Conservation (phyloP, 2,329 filamentous ascomycete genomes). For the Torrubiellomyces zombiae region DNA sequence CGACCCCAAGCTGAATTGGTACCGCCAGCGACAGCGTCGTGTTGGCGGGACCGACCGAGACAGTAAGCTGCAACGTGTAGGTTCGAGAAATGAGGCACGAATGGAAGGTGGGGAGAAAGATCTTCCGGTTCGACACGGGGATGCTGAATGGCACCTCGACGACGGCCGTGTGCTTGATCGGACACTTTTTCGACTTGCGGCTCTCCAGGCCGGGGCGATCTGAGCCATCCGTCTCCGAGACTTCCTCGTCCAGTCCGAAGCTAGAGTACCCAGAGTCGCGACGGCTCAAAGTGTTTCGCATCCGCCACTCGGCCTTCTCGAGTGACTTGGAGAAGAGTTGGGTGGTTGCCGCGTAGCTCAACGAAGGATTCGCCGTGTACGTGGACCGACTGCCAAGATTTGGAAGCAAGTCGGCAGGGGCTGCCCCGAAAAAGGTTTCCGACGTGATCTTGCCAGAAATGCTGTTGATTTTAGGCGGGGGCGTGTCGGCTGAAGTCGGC, state of each 20-base stretch:
- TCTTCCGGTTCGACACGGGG: slow-evolving; percentile 28
- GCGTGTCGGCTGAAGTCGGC: slow-evolving; percentile 22
- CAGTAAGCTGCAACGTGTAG: slow-evolving; percentile 32
- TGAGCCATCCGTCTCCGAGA: slow-evolving; percentile 17
- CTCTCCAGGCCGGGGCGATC: slow-evolving; percentile 6
- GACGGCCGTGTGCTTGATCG: slow-evolving; percentile 22
- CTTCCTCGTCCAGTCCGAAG: slow-evolving; percentile 18
- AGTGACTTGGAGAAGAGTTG: slow-evolving; percentile 20
- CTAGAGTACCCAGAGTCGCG: slow-evolving; percentile 38
- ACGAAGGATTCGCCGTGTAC: slow-evolving; percentile 22
- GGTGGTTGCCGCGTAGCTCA: slow-evolving; percentile 29
- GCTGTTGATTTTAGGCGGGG: slow-evolving; percentile 30
- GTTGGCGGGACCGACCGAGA: slow-evolving; percentile 25
- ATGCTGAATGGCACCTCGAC: slow-evolving; percentile 32
- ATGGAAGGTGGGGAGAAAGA: slow-evolving; percentile 40
- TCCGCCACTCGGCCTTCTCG: slow-evolving; percentile 25
- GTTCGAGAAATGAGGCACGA: slow-evolving; percentile 38
- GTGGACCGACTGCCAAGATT: slow-evolving; percentile 30
- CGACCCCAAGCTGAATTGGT: slow-evolving; percentile 34
- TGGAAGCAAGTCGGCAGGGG: slow-evolving; percentile 28
- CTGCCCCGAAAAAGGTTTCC: slow-evolving; percentile 34
- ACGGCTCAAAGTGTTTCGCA: slow-evolving; percentile 16
- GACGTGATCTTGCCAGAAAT: slow-evolving; percentile 33
- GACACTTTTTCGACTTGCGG: slow-evolving; percentile 12
- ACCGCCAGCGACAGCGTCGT: slow-evolving; percentile 26